Conservation (phyloP, 2,329 filamentous ascomycete species). For the Trichoderma sp. region DNA sequence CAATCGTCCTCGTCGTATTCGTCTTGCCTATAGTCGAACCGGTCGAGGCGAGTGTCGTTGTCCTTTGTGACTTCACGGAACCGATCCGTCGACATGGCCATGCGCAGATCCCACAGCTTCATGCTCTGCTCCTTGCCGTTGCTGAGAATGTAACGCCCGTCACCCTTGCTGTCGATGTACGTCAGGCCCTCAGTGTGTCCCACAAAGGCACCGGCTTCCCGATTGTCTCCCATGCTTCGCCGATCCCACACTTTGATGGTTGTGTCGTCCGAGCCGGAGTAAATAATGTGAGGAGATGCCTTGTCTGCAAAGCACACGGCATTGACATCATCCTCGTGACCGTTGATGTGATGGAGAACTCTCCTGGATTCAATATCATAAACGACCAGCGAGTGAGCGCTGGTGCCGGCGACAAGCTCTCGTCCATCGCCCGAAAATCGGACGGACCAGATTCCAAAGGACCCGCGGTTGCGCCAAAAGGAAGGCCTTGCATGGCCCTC, state of each 20-base stretch:
- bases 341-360: conserved; percentile 69
- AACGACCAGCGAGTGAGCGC: conserved; percentile 73
- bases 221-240: conserved; percentile 80
- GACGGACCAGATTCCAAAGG: conserved; percentile 78
- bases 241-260: conserved; percentile 97
- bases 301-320: conserved; percentile 94
- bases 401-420: conserved; percentile 87
- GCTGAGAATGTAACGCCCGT: conserved; percentile 78
- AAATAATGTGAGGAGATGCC: conserved; percentile 85
- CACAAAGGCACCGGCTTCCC: conserved; percentile 64
- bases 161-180: conserved; percentile 67
- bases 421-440: conserved; percentile 89
- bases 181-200: conserved; percentile 65
- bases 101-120: conserved; percentile 94
- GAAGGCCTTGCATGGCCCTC: conserved; percentile 21
- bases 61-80: conserved; percentile 56
- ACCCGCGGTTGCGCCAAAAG: conserved; percentile 30
- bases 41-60: conserved; percentile 50
- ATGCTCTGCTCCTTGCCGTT: conserved; percentile 97
- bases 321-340: conserved; percentile 87
- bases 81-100: conserved; percentile 72
- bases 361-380: conserved; percentile 85
- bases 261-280: conserved; percentile 92
- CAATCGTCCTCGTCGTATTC: conserved; percentile 63
- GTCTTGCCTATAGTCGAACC: conserved; percentile 73